Conservation (phyloP, 2,329 filamentous ascomycete species). For the Sclerotinia minor region DNA sequence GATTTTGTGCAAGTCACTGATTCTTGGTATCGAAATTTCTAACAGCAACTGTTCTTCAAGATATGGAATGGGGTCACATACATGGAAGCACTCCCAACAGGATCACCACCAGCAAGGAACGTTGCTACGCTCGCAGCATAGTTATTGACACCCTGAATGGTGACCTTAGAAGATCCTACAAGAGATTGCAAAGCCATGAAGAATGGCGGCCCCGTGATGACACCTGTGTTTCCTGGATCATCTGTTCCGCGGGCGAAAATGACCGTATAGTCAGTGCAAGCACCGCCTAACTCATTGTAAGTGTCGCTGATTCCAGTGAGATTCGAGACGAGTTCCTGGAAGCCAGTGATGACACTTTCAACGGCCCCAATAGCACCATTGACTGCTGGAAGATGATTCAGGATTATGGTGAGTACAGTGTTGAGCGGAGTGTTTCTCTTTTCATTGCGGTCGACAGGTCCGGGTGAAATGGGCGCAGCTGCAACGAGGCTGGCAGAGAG, state of each 20-base stretch:
- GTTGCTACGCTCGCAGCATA: constrained; percentile 40
- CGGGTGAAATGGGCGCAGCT: constrained; percentile 24
- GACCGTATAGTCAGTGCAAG: constrained; percentile 44
- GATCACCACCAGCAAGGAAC: constrained; percentile 37
- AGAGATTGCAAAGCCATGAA: constrained; percentile 36
- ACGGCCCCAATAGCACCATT: constrained; percentile 31
- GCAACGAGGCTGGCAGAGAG: constrained; percentile 28
- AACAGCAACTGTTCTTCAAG: background rate
- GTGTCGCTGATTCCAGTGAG: constrained; percentile 34
- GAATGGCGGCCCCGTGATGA: constrained; percentile 41
- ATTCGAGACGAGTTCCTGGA: constrained; percentile 32
- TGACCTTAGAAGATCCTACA: constrained; percentile 31
- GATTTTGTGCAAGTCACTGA: background rate
- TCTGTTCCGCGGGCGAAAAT: constrained; percentile 52
- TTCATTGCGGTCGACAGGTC: background rate
- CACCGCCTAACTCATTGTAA: constrained; percentile 34
- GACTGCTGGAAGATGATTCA: constrained; percentile 34
- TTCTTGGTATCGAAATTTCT: background rate
- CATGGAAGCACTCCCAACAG: constrained; percentile 35
- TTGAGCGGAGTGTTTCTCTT: constrained; percentile 34
- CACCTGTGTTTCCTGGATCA: constrained; percentile 50
- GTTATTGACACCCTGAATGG: constrained; percentile 40
- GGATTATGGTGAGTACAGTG: constrained; percentile 33
- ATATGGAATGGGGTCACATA: constrained; percentile 23
- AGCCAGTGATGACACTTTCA: constrained; percentile 30